Evolutionary conservation across 768 basidiomycete genomes (phyloP).

Genomic region (Naganishia friedmannii): DNA sequence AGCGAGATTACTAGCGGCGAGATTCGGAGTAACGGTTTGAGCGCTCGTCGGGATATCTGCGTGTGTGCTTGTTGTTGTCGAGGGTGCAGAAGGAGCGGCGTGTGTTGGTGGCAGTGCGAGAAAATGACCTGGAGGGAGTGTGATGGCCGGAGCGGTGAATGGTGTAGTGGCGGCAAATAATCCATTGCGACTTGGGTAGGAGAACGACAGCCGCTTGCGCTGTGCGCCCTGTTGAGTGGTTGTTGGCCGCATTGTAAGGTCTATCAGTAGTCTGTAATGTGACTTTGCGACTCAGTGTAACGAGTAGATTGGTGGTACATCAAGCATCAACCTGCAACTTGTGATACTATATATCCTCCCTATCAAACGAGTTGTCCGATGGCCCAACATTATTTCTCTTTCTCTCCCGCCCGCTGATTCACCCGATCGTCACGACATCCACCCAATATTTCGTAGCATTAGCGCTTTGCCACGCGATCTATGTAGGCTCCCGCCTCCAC

Average conservation of each 20-base stretch:
- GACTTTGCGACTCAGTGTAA: too few species aligned
- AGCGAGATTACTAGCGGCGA: constrained; percentile 16
- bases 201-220: constrained; percentile 19
- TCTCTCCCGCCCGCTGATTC: too few species aligned
- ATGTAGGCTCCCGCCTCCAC: too few species aligned
- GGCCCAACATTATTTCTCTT: too few species aligned
- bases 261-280: too few species aligned
- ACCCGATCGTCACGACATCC: too few species aligned
- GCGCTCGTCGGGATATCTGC: neutral
- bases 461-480: too few species aligned
- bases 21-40: constrained; percentile 7
- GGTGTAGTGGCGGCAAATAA: neutral
- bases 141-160: neutral
- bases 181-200: constrained; percentile 20
- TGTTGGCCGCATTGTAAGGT: constrained; percentile 2
- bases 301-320: too few species aligned
- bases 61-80: neutral
- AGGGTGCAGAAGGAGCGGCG: neutral
- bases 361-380: too few species aligned
- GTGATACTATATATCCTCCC: too few species aligned
- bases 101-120: constrained; percentile 13
- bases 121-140: constrained; percentile 18
- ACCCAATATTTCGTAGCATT: too few species aligned
- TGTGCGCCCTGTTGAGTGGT: constrained; percentile 5
- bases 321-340: too few species aligned